Percentiles rank a stretch among this genome's conserved stretches.
phyloP scores from a whole-genome alignment of 805 yeast genomes.

The Saccharomycopsis vini region DNA sequence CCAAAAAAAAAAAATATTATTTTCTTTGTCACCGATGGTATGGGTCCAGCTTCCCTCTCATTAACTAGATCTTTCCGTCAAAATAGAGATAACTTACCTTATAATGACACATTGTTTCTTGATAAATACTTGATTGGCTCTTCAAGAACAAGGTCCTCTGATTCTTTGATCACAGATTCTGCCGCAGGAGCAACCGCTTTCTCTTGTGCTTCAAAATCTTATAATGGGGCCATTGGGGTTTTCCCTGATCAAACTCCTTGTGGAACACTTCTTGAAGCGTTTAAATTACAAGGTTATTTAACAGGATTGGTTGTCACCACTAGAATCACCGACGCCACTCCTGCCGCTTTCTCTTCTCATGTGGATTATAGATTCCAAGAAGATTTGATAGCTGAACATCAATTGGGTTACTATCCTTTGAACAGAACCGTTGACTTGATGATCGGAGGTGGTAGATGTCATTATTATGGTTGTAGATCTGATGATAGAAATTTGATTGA shows the following conservation, averaged over 20 bases:
- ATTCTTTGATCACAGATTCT: conserved; percentile 79
- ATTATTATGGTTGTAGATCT: conserved; percentile 63
- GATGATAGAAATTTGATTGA: conserved; percentile 63
- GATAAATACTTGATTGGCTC: conserved; percentile 73
- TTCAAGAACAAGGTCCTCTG: conserved; percentile 73
- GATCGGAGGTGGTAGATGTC: conserved; percentile 88
- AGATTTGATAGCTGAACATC: conserved; percentile 80
- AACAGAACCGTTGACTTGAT: conserved; percentile 77
- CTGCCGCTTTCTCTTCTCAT: conserved; percentile 82
- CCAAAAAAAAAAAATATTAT: conserved; percentile 50
- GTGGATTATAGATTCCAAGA: conserved; percentile 69
- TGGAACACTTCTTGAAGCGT: conserved; percentile 83
- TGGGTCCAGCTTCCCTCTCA: conserved; percentile 84
- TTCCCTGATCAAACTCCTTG: conserved; percentile 60
- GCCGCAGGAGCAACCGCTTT: conserved; percentile 98
- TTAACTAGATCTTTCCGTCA: conserved; percentile 72
- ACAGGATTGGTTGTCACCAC: conserved; percentile 94
- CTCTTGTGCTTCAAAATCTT: conserved; percentile 72
- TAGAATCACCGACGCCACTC: conserved; percentile 89
- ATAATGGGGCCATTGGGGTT: conserved; percentile 91
- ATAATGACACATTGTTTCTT: conserved; percentile 47
- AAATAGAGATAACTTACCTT: conserved; percentile 41
- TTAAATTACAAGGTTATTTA: conserved; percentile 67
- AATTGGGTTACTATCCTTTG: conserved; percentile 70
- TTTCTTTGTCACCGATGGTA: conserved; percentile 90